Percentiles rank a stretch among this genome's conserved stretches.
Conservation (phyloP, 176 grass and related monocot species). For the Canna indica region DNA sequence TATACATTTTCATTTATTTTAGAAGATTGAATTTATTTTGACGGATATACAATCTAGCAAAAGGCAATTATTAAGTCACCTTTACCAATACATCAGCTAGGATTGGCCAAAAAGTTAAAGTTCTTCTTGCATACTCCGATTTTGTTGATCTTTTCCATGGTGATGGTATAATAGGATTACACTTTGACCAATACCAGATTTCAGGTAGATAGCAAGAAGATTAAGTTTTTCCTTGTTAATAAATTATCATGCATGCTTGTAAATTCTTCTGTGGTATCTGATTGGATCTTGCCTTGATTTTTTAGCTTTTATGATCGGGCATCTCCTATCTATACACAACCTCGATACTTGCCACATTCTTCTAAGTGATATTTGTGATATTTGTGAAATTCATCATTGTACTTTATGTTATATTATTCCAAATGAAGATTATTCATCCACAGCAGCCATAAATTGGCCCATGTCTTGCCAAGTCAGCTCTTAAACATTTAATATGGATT, state of each 20-base stretch:
- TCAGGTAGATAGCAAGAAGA: constrained; percentile 44
- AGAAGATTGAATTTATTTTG: not conserved
- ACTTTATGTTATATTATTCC: not conserved
- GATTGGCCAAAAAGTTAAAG: not conserved
- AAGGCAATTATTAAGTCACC: not conserved
- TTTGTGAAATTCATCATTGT: not conserved
- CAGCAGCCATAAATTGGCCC: not conserved
- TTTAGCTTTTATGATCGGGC: constrained; percentile 89
- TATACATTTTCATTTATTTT: not conserved
- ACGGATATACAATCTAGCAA: not conserved
- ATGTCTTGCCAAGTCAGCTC: too few species aligned
- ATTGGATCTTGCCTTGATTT: constrained; percentile 15
- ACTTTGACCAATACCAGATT: constrained; percentile 56
- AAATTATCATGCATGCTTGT: not conserved
- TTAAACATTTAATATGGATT: too few species aligned
- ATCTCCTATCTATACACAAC: constrained; percentile 85
- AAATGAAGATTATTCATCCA: not conserved
- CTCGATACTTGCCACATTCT: constrained; percentile 79
- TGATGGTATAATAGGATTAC: not conserved
- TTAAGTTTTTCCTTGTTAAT: not conserved
- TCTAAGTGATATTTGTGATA: constrained; percentile 29
- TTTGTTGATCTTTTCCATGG: not conserved
- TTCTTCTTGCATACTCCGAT: not conserved
- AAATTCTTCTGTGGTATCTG: constrained; percentile 25
- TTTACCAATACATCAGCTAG: not conserved